These are phyloP conservation scores for Aspergillus terreus DNA, from an alignment of 2,329 filamentous ascomycete genomes.

Conservation along the genomic window DNA sequence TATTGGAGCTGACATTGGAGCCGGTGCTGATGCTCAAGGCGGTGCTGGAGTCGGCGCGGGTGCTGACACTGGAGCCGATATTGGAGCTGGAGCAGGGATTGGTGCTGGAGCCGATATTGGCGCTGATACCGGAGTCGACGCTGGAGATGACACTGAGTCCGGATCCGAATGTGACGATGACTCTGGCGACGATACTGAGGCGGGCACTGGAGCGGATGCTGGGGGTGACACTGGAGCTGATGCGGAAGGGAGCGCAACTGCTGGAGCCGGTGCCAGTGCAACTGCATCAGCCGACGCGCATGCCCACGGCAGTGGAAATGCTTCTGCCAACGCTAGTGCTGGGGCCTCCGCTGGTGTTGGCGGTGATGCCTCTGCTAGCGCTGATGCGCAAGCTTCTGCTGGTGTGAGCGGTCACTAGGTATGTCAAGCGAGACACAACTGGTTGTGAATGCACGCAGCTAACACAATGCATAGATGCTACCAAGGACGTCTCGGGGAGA, in stretches of 20 bases:
- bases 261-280: too few relatives aligned
- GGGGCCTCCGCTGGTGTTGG: conserved; percentile 1
- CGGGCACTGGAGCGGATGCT: background rate
- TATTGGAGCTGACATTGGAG: background rate
- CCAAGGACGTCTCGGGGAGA: too few relatives aligned
- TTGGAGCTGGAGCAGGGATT: background rate
- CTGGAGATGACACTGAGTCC: background rate
- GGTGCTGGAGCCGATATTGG: background rate
- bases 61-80: background rate
- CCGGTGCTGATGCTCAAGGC: background rate
- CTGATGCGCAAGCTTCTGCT: conserved; percentile 6
- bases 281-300: background rate
- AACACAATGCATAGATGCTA: too few relatives aligned
- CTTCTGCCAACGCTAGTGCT: conserved; percentile 3
- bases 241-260: background rate
- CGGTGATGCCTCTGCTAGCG: conserved; percentile 4
- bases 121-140: too few relatives aligned
- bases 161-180: background rate
- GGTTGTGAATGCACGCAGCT: too few relatives aligned
- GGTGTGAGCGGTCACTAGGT: background rate
- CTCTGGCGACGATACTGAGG: background rate
- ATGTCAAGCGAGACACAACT: background rate
- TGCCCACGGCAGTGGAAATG: background rate
- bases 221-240: background rate
- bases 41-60: too few relatives aligned